A percentile compares a stretch with the other conserved stretches of the same genome.
These are phyloP conservation scores for Rosa lucieae DNA, from an alignment of 306 rosid genomes.

Conservation along the genomic window DNA sequence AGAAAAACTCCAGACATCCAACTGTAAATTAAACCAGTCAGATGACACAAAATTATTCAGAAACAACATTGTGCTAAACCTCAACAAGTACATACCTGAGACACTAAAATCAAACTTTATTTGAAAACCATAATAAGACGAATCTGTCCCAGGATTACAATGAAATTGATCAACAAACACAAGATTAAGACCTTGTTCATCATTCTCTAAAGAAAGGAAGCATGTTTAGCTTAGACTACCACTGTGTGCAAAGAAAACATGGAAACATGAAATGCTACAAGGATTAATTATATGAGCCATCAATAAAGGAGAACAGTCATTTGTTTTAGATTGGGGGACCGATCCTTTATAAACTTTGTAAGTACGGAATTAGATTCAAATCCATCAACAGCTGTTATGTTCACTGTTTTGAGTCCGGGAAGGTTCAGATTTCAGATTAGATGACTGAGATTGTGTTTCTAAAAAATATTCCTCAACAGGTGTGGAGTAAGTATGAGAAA, in stretches of 20 bases:
- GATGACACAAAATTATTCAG: neutral
- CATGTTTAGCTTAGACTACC: neutral
- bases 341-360: conserved; percentile 14
- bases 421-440: conserved; percentile 5
- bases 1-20: neutral
- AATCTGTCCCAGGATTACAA: neutral
- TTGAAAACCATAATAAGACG: neutral
- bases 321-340: conserved; percentile 19
- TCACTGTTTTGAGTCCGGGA: conserved; percentile 18
- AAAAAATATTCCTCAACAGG: neutral
- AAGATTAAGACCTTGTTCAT: neutral
- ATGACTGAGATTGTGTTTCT: neutral
- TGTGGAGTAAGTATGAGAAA: neutral
- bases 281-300: neutral
- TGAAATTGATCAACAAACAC: neutral
- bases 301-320: conserved; percentile 1
- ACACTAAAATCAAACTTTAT: neutral
- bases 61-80: neutral
- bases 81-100: neutral
- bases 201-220: neutral
- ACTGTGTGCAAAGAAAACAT: neutral
- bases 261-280: neutral
- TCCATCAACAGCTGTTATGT: conserved; percentile 3
- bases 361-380: neutral
- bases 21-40: neutral